A percentile compares a stretch with the other conserved stretches of the same genome.
phyloP scores from a whole-genome alignment of 1,139 yeast genomes.

The Pichia sp. region DNA sequence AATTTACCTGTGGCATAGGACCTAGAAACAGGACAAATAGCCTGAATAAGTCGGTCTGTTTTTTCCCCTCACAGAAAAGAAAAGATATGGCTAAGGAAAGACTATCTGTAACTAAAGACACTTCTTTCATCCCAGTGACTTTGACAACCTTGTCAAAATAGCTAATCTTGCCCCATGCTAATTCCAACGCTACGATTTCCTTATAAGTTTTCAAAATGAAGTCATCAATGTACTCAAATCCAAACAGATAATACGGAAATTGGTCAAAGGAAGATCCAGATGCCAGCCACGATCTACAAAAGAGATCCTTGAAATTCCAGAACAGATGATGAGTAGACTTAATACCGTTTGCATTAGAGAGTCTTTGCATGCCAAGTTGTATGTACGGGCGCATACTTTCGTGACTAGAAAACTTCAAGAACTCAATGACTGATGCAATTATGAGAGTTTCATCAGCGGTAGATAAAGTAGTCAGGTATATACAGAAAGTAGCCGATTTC shows the following conservation, averaged over 20 bases:
- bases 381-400: conserved; percentile 31
- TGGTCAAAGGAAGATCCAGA: conserved; percentile 26
- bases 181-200: conserved; percentile 32
- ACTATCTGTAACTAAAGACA: conserved; percentile 20
- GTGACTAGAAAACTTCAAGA: conserved; percentile 35
- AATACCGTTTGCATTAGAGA: conserved; percentile 21
- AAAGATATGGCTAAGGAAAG: conserved; percentile 20
- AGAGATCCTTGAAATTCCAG: conserved; percentile 19
- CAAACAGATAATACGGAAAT: conserved; percentile 38
- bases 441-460: conserved; percentile 27
- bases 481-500: conserved; percentile 33
- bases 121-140: conserved; percentile 4
- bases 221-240: conserved; percentile 24
- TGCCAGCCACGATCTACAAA: conserved; percentile 37
- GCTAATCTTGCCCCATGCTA: conserved; percentile 24
- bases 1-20: conserved; percentile 8
- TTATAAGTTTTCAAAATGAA: conserved; percentile 30
- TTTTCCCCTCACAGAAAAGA: conserved; percentile 19
- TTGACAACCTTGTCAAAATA: conserved; percentile 13
- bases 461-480: conserved; percentile 32
- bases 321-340: conserved; percentile 26
- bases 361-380: conserved; percentile 22
- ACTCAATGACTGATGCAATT: conserved; percentile 33
- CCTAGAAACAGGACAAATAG: conserved; percentile 7
- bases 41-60: conserved; percentile 10